Evolutionary conservation across 345 rosid species (phyloP), one percentile per base, ranked within the genome.

Genomic region (Populus pruinosa): DNA sequence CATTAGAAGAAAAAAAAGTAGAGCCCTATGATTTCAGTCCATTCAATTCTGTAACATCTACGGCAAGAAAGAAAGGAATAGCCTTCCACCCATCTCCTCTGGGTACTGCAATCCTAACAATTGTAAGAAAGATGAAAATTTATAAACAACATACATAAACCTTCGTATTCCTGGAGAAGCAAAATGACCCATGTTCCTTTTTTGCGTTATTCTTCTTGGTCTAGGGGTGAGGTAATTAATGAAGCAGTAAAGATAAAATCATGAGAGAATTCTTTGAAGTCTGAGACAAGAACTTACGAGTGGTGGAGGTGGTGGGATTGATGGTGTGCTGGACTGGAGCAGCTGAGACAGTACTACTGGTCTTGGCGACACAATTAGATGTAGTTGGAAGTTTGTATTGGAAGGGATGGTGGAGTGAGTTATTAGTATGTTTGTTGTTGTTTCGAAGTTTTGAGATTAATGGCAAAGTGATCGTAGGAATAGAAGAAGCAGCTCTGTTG

Each of bases 381-480:
- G 76, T 6, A 63, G 38, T 56, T 70, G 62, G 62, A 43, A 23
- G 29, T 56, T 4, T 62, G 47, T 25, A 50, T 3, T 67, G 76
- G 65, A 53, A 27, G 61, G 18, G 27, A 41, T 5, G 12, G 29
- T 0, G 78, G 39, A 36, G 66, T 50, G 76, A 50, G 36, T 43
- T 76, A 17, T 17, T 50, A 50, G 1, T 16, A 61, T 49, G 5
- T 3, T 16, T 13, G 18, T 18, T 18, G 69, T 70, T 71, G 3
- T 76, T 75, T 27, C 50, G 69, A 23, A 61, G 82, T 64, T 70
- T 86, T 69, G 80, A 80, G 50, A 5, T 49, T 14, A 79, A 71
- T 41, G 78, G 83, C 50, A 41, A 80, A 74, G 49, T 65, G 4
- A 70, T 67, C 18, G 75, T 59, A 49, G 55, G 55, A 4, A 49